phyloP scores from a whole-genome alignment of 2,329 filamentous ascomycete genomes.

The Paraphoma chrysanthemicola region DNA sequence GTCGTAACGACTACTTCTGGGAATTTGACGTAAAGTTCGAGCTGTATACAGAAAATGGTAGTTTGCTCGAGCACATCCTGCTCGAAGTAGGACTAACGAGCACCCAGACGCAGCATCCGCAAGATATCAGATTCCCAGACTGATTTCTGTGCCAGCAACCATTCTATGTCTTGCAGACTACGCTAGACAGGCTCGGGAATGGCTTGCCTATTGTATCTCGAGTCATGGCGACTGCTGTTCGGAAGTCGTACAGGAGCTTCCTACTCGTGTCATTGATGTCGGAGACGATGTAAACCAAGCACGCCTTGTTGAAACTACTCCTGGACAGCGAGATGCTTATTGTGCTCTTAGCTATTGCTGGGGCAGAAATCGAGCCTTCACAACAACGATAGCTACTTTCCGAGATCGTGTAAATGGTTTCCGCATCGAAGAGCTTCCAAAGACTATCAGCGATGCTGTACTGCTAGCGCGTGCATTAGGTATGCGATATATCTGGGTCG shows the following conservation, averaged over 20 bases:
- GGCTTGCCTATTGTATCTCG: background rate
- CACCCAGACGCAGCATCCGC: background rate
- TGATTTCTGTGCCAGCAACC: background rate
- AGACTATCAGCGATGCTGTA: background rate
- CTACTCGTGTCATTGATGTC: background rate
- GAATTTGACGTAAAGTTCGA: background rate
- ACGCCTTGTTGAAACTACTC: background rate
- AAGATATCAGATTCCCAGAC: background rate
- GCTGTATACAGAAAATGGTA: background rate
- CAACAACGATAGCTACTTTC: background rate
- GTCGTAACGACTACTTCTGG: background rate
- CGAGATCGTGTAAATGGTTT: background rate
- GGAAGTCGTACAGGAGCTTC: background rate
- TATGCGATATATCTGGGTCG: constrained; percentile 33
- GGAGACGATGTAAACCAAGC: background rate
- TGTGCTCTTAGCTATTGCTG: background rate
- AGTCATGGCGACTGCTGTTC: background rate
- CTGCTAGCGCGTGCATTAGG: background rate
- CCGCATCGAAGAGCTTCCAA: background rate
- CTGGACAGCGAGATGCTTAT: background rate
- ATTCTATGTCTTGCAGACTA: background rate
- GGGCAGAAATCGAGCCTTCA: background rate
- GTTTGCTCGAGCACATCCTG: background rate
- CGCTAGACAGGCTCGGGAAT: background rate
- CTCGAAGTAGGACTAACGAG: background rate